Base-by-base conservation (phyloP, 139 green algal genomes). In the Chlorella sp. region DNA sequence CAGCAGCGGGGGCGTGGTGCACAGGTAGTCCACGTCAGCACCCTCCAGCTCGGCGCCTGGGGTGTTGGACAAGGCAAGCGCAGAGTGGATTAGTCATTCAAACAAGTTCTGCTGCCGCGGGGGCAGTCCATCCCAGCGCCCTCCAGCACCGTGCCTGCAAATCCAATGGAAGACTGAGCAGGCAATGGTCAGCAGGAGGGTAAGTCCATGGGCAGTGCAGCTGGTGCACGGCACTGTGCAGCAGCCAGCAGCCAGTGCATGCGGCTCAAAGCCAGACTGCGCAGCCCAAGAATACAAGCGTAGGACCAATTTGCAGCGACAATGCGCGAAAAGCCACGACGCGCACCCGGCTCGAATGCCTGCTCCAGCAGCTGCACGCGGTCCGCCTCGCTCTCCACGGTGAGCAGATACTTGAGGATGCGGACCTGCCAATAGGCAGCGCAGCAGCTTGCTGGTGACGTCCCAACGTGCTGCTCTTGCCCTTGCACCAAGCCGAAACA, bases 391-490 rank as follows among this genome's bases (percentile, higher is more conserved):
- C 89, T 86, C 34, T 92, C 80, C 34, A 95, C 85, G 8, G 73
- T 82, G 1, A 98, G 85, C 68, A 98, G 74, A 84, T 96, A 89
- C 76, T 96, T 95, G 54, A 98, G 87, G 73, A 98, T 98, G 75
- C 95, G 94, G 32, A 79, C 85, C 77, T 83, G 60, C 2, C 11
- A 36, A 54, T 32, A n/a, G n/a, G n/a, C n/a, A n/a, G n/a, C n/a
- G n/a, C n/a, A n/a, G n/a, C n/a, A n/a, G n/a, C n/a, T n/a, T n/a
- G n/a, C n/a, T n/a, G n/a, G n/a, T n/a, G n/a, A n/a, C n/a, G n/a
- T n/a, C n/a, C n/a, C n/a, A n/a, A n/a, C n/a, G n/a, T n/a, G n/a
- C n/a, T n/a, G n/a, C n/a, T n/a, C n/a, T n/a, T n/a, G n/a, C n/a
- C n/a, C n/a, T n/a, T n/a, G n/a, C n/a, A n/a, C n/a, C n/a, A n/a